Base-by-base conservation (phyloP, 1,284 basidiomycete species). In the Microbotryomycetes sp. region DNA sequence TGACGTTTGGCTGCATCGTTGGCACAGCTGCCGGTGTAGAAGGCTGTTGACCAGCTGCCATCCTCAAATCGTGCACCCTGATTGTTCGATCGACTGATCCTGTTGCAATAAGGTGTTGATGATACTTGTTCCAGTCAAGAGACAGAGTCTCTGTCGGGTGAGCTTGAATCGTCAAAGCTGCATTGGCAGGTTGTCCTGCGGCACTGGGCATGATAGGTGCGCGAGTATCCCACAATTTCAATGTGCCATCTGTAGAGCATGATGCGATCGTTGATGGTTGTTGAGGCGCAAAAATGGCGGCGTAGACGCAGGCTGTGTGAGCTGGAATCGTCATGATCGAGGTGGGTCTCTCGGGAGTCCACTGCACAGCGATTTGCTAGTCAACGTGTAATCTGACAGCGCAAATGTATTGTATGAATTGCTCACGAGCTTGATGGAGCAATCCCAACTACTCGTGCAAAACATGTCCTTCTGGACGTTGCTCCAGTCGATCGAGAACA, bases 401-500 rank as follows among this genome's bases (percentile, higher is more conserved):
- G 51, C 4, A 19, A 16, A 25, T 22, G 16, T 25, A 23, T 48
- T n/a, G 42, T 46, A 51, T 3, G 16, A 16, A 57, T 19, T 50
- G 28, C 88, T 59, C 71, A 92, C 92, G 47, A 97, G 74, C 77
- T 96, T 93, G 45, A 94, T 82, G 3, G 82, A 84, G 30, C 89
- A 90, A 74, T 98, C 94, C 94, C 94, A 97, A 25, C 87, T 90
- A 1, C 86, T 84, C 2, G 90, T 92, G 4, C 84, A 83, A 75
- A 98, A 97, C 1, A 84, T 81, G 64, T 91, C 86, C 76, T 98
- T 98, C 70, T 88, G 85, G 62, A 96, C 77, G 75, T 97, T 97
- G 67, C 88, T 93, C 94, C 94, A 98, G 76, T 98, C 91, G 14
- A 97, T 83, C n/a, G 87, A 88, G 77, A 91, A 93, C 6, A 92